Evolutionary conservation across 2,329 filamentous ascomycete genomes (phyloP).

Genomic region (Penicillium sp.): DNA sequence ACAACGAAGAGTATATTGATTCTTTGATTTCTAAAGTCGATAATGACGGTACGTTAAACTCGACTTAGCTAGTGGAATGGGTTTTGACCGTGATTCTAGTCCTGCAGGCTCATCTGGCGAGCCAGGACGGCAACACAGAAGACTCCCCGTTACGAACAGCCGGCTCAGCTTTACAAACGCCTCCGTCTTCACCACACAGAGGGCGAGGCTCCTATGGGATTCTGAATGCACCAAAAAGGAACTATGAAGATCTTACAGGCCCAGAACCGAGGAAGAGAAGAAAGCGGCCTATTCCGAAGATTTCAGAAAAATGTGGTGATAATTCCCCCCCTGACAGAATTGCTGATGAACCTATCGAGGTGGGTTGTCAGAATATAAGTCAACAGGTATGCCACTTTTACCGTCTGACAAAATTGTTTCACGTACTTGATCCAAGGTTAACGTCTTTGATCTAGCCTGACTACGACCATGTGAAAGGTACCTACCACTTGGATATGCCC

Average conservation of each 20-base stretch:
- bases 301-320: conserved; percentile 1
- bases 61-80: background rate
- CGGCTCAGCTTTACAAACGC: background rate
- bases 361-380: background rate
- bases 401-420: background rate
- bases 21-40: conserved; percentile 12
- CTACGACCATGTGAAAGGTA: background rate
- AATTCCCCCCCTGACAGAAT: background rate
- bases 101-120: background rate
- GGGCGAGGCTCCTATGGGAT: background rate
- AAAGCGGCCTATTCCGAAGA: background rate
- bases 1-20: conserved; percentile 12
- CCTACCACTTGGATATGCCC: background rate
- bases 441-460: conserved; percentile 2
- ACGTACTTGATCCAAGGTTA: background rate
- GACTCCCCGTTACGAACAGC: background rate
- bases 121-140: background rate
- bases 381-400: background rate
- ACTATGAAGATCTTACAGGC: background rate
- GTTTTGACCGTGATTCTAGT: background rate
- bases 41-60: conserved; percentile 8
- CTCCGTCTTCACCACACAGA: background rate
- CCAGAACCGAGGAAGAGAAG: conserved; percentile 1
- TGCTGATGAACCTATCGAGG: background rate
- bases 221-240: background rate